These are phyloP conservation scores for Aegilops tauschii DNA, from an alignment of 176 grass and related monocot genomes.

Conservation along the genomic window DNA sequence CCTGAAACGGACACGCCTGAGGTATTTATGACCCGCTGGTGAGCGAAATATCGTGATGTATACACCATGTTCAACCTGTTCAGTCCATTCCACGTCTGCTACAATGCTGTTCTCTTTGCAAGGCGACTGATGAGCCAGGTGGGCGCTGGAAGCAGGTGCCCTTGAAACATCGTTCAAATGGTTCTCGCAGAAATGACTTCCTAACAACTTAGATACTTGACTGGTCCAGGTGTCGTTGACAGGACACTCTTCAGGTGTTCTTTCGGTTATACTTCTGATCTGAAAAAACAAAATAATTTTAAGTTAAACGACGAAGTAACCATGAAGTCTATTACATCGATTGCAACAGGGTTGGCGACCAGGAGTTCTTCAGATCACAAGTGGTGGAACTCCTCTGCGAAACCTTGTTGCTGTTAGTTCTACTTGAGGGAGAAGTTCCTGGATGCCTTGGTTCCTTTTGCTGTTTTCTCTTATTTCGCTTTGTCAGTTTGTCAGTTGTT, in stretches of 20 bases:
- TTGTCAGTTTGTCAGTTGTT: no score
- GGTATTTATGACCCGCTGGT: conserved; percentile 46
- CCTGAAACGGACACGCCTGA: conserved; percentile 65
- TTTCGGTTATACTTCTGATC: conserved; percentile 56
- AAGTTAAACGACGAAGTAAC: background rate
- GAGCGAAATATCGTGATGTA: conserved; percentile 58
- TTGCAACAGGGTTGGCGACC: background rate
- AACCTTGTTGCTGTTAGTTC: no score
- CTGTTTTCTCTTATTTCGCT: no score
- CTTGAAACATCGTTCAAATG: conserved; percentile 11
- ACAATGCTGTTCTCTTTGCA: conserved; percentile 35
- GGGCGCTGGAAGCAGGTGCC: conserved; percentile 30
- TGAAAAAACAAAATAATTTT: conserved; percentile 11
- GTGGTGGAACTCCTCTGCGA: no score
- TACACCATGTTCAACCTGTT: conserved; percentile 68
- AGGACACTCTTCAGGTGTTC: conserved; percentile 29
- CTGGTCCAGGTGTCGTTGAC: background rate
- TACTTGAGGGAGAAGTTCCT: no score
- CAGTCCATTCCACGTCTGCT: conserved; percentile 51
- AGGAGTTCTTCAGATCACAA: no score
- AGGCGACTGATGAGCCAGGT: background rate
- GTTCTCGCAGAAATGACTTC: conserved; percentile 23
- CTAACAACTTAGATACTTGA: conserved; percentile 32
- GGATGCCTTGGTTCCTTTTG: no score
- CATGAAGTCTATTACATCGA: background rate